Conservation (phyloP, 441 rosid genomes). For the Daphne laureola region DNA sequence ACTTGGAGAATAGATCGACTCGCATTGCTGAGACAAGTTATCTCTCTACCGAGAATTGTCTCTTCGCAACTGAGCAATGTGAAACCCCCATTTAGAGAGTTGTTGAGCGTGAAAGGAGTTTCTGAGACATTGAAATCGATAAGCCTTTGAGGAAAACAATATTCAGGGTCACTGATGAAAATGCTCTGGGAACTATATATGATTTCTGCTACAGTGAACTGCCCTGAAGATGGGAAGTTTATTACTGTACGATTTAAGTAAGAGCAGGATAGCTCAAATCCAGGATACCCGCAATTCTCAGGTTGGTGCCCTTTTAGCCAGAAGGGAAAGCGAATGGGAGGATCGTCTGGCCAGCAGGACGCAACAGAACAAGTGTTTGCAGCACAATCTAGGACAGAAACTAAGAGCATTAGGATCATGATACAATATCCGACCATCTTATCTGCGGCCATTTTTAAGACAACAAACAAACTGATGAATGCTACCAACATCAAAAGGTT, state of each 20-base stretch:
- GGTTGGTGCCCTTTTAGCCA: too few species aligned
- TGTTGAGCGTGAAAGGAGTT: not conserved
- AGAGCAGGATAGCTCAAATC: too few species aligned
- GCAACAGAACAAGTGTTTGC: too few species aligned
- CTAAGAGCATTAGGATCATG: too few species aligned
- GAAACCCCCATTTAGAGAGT: not conserved
- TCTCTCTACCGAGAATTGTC: not conserved
- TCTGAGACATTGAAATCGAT: not conserved
- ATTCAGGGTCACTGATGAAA: not conserved
- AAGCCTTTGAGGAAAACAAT: not conserved
- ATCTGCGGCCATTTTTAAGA: too few species aligned
- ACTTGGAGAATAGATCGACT: not conserved
- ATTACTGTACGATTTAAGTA: not conserved
- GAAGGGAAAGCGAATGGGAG: too few species aligned
- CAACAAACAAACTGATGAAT: too few species aligned
- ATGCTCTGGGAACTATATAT: not conserved
- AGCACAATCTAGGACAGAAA: too few species aligned
- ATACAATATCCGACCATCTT: too few species aligned
- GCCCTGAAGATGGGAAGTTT: constrained; percentile 1
- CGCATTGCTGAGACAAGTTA: not conserved
- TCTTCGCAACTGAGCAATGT: not conserved
- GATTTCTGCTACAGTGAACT: not conserved
- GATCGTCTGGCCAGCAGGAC: too few species aligned
- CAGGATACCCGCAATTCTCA: too few species aligned
- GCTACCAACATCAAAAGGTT: too few species aligned